Percentiles rank a stretch among this genome's conserved stretches.
These are phyloP conservation scores for Myrica gale DNA, from an alignment of 306 rosid species.

Conservation along the genomic window DNA sequence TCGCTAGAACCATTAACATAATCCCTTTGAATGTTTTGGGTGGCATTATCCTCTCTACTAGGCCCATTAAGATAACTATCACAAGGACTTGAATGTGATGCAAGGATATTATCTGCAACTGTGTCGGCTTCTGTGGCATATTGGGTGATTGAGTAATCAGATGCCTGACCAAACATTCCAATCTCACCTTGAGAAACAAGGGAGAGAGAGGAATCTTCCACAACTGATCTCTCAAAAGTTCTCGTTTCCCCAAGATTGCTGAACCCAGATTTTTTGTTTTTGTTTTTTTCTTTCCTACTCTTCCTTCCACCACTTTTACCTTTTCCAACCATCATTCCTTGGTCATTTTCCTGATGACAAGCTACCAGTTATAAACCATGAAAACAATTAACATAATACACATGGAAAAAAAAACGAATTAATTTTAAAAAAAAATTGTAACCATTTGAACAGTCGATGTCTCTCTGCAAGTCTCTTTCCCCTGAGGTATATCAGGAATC, in stretches of 20 bases:
- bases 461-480: conserved; percentile 41
- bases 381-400: conserved; percentile 33
- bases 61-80: conserved; percentile 38
- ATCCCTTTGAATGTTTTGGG: conserved; percentile 39
- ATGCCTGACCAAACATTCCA: conserved; percentile 28
- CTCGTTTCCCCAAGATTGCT: conserved; percentile 32
- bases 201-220: conserved; percentile 44
- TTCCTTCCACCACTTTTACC: conserved; percentile 55
- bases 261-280: conserved; percentile 42
- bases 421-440: conserved; percentile 29
- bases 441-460: conserved; percentile 51
- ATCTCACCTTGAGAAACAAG: conserved; percentile 45
- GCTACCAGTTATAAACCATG: conserved; percentile 51
- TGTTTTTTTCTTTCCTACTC: conserved; percentile 61
- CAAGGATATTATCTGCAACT: conserved; percentile 36
- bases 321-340: conserved; percentile 44
- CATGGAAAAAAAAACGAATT: conserved; percentile 4
- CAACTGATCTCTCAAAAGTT: conserved; percentile 34
- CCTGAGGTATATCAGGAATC: conserved; percentile 35
- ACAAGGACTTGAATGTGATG: conserved; percentile 43
- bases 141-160: conserved; percentile 38
- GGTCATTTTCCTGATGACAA: conserved; percentile 61
- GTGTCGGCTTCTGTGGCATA: conserved; percentile 37
- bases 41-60: conserved; percentile 32
- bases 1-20: conserved; percentile 34